Percentiles rank a stretch among this genome's conserved stretches.
These are phyloP conservation scores for Chalciporus pseudorubinellus DNA, from an alignment of 768 basidiomycete genomes.

Conservation along the genomic window DNA sequence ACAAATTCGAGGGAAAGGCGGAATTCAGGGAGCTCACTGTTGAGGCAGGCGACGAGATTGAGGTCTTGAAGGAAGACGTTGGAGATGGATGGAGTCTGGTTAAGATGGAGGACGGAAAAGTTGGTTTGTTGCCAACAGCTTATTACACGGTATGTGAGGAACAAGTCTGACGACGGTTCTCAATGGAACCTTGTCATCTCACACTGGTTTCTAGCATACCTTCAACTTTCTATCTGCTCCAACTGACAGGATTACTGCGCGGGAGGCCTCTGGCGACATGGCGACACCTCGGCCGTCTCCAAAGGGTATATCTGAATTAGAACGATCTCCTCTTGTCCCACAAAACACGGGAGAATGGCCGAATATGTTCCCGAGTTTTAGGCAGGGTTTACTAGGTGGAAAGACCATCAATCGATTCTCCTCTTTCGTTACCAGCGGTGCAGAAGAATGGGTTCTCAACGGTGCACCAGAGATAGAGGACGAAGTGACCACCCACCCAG, in stretches of 20 bases:
- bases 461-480: slow-evolving; percentile 44
- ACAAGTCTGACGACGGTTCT: not conserved
- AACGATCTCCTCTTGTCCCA: slow-evolving; percentile 46
- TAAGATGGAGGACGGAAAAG: slow-evolving; percentile 50
- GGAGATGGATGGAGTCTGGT: slow-evolving; percentile 84
- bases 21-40: slow-evolving; percentile 73
- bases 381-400: slow-evolving; percentile 69
- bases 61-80: slow-evolving; percentile 67
- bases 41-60: slow-evolving; percentile 66
- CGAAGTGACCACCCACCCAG: slow-evolving; percentile 15
- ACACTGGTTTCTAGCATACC: slow-evolving; percentile 51
- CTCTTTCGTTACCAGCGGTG: slow-evolving; percentile 81
- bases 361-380: slow-evolving; percentile 60
- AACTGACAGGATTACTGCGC: slow-evolving; percentile 23
- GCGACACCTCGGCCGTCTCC: slow-evolving; percentile 49
- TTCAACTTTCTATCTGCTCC: slow-evolving; percentile 57
- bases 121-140: slow-evolving; percentile 65
- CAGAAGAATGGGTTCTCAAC: slow-evolving; percentile 79
- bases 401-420: slow-evolving; percentile 84
- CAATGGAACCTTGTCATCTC: not conserved
- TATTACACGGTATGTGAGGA: slow-evolving; percentile 65
- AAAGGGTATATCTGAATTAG: slow-evolving; percentile 19
- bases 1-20: slow-evolving; percentile 70
- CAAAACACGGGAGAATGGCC: slow-evolving; percentile 72
- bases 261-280: slow-evolving; percentile 43